Evolutionary conservation across 148 eudicot genomes (phyloP).

Genomic region (Nepenthes mirabilis): DNA sequence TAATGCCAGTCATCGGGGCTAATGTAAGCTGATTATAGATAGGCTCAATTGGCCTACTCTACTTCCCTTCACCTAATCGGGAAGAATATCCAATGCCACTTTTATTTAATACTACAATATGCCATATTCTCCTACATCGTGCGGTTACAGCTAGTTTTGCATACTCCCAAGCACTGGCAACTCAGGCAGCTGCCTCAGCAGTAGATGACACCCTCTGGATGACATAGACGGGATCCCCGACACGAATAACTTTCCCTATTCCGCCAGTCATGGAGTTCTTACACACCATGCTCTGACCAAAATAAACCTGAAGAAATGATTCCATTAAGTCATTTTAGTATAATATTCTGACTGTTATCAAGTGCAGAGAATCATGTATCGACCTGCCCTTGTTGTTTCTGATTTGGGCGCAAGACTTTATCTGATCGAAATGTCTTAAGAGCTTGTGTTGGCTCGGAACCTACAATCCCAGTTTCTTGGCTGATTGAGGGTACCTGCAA

Average conservation of each 20-base stretch:
- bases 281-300: constrained; percentile 80
- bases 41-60: too few relatives aligned
- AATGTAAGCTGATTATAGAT: too few relatives aligned
- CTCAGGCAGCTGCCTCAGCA: constrained; percentile 63
- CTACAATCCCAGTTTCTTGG: constrained; percentile 53
- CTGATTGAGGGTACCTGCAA: constrained; percentile 63
- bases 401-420: constrained; percentile 44
- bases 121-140: background rate
- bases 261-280: constrained; percentile 33
- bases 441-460: constrained; percentile 53
- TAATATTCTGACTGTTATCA: background rate
- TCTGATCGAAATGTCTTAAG: constrained; percentile 56
- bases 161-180: background rate
- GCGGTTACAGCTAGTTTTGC: background rate
- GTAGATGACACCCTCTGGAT: constrained; percentile 31
- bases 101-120: background rate
- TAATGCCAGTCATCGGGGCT: too few relatives aligned
- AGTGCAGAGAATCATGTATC: background rate
- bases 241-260: constrained; percentile 32
- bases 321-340: background rate
- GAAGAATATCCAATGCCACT: too few relatives aligned
- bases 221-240: constrained; percentile 68
- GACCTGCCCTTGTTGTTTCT: constrained; percentile 63
- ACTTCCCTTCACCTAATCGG: too few relatives aligned
- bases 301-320: constrained; percentile 41